phyloP scores from a whole-genome alignment of 2,329 filamentous ascomycete genomes.

The Aspergillus clavatus region DNA sequence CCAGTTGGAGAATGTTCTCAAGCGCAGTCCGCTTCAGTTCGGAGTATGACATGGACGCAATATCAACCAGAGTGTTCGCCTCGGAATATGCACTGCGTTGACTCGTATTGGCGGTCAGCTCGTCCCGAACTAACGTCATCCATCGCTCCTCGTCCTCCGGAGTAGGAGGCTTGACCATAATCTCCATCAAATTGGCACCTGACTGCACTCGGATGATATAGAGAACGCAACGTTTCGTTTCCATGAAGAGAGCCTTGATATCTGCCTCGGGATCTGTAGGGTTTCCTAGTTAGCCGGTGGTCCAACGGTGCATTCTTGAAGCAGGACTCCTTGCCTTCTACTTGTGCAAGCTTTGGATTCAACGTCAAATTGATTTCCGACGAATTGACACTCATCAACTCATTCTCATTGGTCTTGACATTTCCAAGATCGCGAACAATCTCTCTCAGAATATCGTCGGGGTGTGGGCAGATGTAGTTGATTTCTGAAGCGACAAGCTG shows the following conservation, averaged over 20 bases:
- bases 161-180: slow-evolving; percentile 83
- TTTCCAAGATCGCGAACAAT: slow-evolving; percentile 91
- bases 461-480: slow-evolving; percentile 66
- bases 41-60: slow-evolving; percentile 82
- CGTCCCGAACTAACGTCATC: slow-evolving; percentile 74
- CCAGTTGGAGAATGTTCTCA: slow-evolving; percentile 87
- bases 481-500: slow-evolving; percentile 78
- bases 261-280: slow-evolving; percentile 77
- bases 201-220: slow-evolving; percentile 98
- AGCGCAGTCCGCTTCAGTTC: slow-evolving; percentile 89
- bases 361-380: slow-evolving; percentile 88
- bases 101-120: slow-evolving; percentile 64
- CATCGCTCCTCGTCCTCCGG: slow-evolving; percentile 87
- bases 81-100: slow-evolving; percentile 86
- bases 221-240: slow-evolving; percentile 92
- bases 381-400: slow-evolving; percentile 80
- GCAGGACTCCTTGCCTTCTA: slow-evolving; percentile 54
- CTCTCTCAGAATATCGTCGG: slow-evolving; percentile 85
- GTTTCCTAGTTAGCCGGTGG: slow-evolving; percentile 4
- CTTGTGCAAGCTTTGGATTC: slow-evolving; percentile 81
- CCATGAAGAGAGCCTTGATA: slow-evolving; percentile 90
- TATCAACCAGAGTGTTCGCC: slow-evolving; percentile 74
- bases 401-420: slow-evolving; percentile 92
- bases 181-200: slow-evolving; percentile 86
- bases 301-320: background rate